Percentiles rank a stretch among this genome's conserved stretches.
Evolutionary conservation across 331 rosid species (phyloP).

Genomic region (Malus hybrid): DNA sequence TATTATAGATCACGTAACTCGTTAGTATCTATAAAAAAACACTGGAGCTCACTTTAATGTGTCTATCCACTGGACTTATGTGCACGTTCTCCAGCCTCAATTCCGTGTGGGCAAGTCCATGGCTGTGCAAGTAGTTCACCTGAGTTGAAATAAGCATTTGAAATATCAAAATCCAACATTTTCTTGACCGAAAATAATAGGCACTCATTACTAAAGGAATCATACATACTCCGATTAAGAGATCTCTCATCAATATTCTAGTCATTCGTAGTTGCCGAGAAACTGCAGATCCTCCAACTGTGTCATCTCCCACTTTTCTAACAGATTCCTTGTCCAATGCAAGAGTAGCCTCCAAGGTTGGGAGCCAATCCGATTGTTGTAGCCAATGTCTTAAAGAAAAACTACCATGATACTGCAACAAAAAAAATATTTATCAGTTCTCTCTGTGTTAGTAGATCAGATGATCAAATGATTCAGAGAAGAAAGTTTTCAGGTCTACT

Average conservation of each 20-base stretch:
- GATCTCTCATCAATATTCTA: constrained; percentile 95
- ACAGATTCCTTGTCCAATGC: constrained; percentile 93
- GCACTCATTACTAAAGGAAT: not conserved
- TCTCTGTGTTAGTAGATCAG: not conserved
- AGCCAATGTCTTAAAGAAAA: constrained; percentile 98
- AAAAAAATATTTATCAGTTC: not conserved
- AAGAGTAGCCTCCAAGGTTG: constrained; percentile 96
- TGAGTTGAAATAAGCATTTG: constrained; percentile 15
- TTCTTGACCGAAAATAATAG: not conserved
- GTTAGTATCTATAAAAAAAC: not conserved
- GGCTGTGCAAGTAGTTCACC: constrained; percentile 97
- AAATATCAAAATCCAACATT: constrained; percentile 14
- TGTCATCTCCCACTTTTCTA: constrained; percentile 84
- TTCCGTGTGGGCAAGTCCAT: constrained; percentile 97
- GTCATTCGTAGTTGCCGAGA: constrained; percentile 76
- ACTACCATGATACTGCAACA: constrained; percentile 92
- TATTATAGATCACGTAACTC: not conserved
- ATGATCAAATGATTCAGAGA: not conserved
- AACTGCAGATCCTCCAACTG: constrained; percentile 87
- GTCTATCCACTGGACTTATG: constrained; percentile 94
- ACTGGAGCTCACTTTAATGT: constrained; percentile 73
- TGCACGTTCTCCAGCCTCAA: constrained; percentile 91
- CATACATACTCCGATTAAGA: constrained; percentile 75
- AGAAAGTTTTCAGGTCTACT: too few species aligned
- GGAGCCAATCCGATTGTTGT: constrained; percentile 95